Conservation (phyloP, 1,284 basidiomycete genomes). For the Malassezia japonica region DNA sequence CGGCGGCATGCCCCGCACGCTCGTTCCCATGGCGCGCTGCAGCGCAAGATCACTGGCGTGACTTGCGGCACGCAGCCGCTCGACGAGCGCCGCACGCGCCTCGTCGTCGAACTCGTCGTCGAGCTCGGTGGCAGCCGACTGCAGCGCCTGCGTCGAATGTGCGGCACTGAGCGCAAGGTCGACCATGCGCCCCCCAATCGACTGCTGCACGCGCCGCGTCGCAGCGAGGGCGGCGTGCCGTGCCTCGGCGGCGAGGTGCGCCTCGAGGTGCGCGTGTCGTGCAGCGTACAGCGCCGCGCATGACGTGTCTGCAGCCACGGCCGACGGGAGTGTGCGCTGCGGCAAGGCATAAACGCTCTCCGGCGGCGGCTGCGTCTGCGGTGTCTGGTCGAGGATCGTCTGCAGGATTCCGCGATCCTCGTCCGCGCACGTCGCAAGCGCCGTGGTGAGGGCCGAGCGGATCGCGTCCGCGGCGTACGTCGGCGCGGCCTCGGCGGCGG, state of each 20-base stretch:
- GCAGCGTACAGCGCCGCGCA: slow-evolving; percentile 3
- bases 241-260: not conserved
- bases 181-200: slow-evolving; percentile 2
- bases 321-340: not conserved
- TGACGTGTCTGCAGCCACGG: not conserved
- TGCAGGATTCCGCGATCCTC: not conserved
- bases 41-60: not conserved
- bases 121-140: not conserved
- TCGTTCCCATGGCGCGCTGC: not conserved
- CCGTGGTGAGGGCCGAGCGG: not conserved
- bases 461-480: not conserved
- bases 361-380: not conserved
- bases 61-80: not conserved
- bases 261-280: not conserved
- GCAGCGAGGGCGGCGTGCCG: not conserved
- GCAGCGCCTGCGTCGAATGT: slow-evolving; percentile 1
- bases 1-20: too few relatives aligned
- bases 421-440: not conserved
- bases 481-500: slow-evolving; percentile 2
- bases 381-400: not conserved
- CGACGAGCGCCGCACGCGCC: not conserved
- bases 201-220: not conserved
- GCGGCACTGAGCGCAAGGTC: not conserved
- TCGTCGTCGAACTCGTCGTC: not conserved
- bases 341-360: not conserved